Evolutionary conservation across 139 green algal species (phyloP).

Genomic region (Picochlorum sp.): DNA sequence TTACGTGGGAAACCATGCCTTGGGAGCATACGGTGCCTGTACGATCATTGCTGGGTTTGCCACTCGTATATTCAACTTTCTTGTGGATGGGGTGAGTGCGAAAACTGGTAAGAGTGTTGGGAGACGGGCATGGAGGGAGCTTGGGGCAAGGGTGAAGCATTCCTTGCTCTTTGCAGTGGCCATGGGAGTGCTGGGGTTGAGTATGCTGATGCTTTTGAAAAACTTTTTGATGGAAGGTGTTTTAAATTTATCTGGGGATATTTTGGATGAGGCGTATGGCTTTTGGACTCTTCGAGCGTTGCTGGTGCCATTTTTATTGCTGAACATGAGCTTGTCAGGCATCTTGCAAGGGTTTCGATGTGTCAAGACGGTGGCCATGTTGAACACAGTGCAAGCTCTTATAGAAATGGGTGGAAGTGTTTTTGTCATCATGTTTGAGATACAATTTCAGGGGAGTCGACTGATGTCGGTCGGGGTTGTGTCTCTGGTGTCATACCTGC

Average conservation of each 20-base stretch:
- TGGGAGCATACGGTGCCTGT: slow-evolving; percentile 35
- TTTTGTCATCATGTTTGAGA: slow-evolving; percentile 11
- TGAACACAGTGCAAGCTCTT: slow-evolving; percentile 36
- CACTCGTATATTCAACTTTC: slow-evolving; percentile 51
- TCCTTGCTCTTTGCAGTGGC: slow-evolving; percentile 23
- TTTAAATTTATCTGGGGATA: slow-evolving; percentile 17
- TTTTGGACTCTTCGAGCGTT: slow-evolving; percentile 37
- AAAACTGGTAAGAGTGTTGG: slow-evolving; percentile 47
- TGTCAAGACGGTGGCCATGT: slow-evolving; percentile 29
- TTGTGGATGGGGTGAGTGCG: slow-evolving; percentile 45
- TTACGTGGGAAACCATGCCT: slow-evolving; percentile 19
- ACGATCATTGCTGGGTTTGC: slow-evolving; percentile 33
- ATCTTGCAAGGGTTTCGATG: slow-evolving; percentile 44
- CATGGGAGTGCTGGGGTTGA: background rate
- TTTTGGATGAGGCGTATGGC: slow-evolving; percentile 10
- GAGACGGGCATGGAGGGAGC: slow-evolving; percentile 21
- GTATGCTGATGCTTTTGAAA: slow-evolving; percentile 5
- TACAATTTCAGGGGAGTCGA: background rate
- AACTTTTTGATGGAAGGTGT: slow-evolving; percentile 11
- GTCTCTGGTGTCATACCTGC: slow-evolving; percentile 8
- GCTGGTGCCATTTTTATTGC: slow-evolving; percentile 34
- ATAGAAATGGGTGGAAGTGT: slow-evolving; percentile 40
- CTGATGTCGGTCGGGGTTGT: slow-evolving; percentile 18
- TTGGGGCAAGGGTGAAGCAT: slow-evolving; percentile 33
- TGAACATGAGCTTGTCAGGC: slow-evolving; percentile 42